A percentile compares a stretch with the other conserved stretches of the same genome.
These are phyloP conservation scores for Citrullus mucosospermus DNA, from an alignment of 306 rosid genomes.

Conservation along the genomic window DNA sequence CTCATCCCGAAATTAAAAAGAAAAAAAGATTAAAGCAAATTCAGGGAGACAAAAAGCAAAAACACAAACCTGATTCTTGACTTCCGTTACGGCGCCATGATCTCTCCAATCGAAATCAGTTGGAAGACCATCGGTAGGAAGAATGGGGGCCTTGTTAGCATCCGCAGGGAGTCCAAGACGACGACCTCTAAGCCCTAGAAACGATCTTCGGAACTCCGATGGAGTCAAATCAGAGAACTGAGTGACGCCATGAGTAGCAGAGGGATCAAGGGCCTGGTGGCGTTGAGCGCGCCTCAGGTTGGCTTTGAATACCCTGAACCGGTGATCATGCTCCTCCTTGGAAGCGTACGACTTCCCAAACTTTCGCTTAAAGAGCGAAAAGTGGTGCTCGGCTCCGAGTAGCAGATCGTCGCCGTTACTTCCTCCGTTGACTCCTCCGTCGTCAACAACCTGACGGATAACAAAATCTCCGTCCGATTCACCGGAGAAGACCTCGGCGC, in stretches of 20 bases:
- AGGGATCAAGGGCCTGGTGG: conserved; percentile 70
- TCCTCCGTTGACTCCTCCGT: neutral
- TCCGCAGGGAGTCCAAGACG: conserved; percentile 46
- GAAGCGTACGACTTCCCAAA: conserved; percentile 54
- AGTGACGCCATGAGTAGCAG: conserved; percentile 81
- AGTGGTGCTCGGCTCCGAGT: conserved; percentile 68
- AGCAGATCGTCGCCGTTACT: conserved; percentile 8
- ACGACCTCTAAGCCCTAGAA: conserved; percentile 49
- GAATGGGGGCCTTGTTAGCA: conserved; percentile 64
- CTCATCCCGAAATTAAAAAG: neutral
- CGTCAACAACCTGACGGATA: conserved; percentile 71
- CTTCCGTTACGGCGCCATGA: conserved; percentile 64
- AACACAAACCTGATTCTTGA: conserved; percentile 64
- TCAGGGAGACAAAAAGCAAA: neutral
- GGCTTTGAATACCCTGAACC: conserved; percentile 50
- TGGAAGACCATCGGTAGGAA: conserved; percentile 71
- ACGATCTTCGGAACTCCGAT: conserved; percentile 42
- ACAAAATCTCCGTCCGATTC: conserved; percentile 18
- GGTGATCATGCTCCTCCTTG: conserved; percentile 56
- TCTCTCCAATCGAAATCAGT: conserved; percentile 93
- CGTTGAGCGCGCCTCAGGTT: conserved; percentile 59
- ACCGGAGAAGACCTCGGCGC: neutral
- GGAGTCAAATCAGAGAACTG: conserved; percentile 73
- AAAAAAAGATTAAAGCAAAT: neutral
- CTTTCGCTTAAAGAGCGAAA: conserved; percentile 44